Evolutionary conservation across 257 asterid species (phyloP).

Genomic region (Salvia rosmarinus): DNA sequence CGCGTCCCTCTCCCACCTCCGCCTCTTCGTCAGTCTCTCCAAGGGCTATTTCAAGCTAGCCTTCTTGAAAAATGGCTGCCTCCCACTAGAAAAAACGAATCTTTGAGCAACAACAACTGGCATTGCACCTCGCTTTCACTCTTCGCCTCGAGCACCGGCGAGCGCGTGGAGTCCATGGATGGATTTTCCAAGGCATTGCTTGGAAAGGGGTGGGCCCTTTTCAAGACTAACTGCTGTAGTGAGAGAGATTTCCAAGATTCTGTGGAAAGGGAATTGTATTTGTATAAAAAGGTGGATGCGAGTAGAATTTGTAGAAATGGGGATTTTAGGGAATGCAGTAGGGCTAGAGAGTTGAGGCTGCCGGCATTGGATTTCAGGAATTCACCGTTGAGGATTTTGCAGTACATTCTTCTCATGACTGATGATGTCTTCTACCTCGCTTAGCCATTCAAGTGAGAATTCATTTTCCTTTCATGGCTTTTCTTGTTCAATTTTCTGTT

Average conservation of each 20-base stretch:
- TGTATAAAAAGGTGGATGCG: slow-evolving; percentile 53
- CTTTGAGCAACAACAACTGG: slow-evolving; percentile 56
- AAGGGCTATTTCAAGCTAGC: slow-evolving; percentile 65
- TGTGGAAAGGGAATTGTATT: slow-evolving; percentile 31
- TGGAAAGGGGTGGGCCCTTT: slow-evolving; percentile 69
- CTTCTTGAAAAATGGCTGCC: slow-evolving; percentile 41
- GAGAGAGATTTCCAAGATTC: slow-evolving; percentile 32
- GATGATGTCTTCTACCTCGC: slow-evolving; percentile 65
- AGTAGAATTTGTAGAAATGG: slow-evolving; percentile 40
- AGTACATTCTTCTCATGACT: slow-evolving; percentile 68
- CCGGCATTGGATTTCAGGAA: slow-evolving; percentile 57
- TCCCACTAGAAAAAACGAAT: slow-evolving; percentile 43
- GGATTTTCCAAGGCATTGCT: slow-evolving; percentile 59
- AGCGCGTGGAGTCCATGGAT: slow-evolving; percentile 54
- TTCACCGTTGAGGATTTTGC: slow-evolving; percentile 66
- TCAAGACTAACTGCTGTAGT: slow-evolving; percentile 36
- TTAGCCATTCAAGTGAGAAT: slow-evolving; percentile 45
- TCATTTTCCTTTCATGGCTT: neutral
- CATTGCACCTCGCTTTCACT: slow-evolving; percentile 49
- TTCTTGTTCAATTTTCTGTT: slow-evolving; percentile 4
- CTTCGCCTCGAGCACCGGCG: slow-evolving; percentile 38
- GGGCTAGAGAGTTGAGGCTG: slow-evolving; percentile 65
- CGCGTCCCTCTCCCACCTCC: slow-evolving; percentile 58
- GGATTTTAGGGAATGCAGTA: slow-evolving; percentile 43
- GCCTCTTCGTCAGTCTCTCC: slow-evolving; percentile 53